A percentile compares a stretch with the other conserved stretches of the same genome.
Evolutionary conservation across 2,329 filamentous ascomycete genomes (phyloP).

Genomic region (Sclerotinia trifoliorum): DNA sequence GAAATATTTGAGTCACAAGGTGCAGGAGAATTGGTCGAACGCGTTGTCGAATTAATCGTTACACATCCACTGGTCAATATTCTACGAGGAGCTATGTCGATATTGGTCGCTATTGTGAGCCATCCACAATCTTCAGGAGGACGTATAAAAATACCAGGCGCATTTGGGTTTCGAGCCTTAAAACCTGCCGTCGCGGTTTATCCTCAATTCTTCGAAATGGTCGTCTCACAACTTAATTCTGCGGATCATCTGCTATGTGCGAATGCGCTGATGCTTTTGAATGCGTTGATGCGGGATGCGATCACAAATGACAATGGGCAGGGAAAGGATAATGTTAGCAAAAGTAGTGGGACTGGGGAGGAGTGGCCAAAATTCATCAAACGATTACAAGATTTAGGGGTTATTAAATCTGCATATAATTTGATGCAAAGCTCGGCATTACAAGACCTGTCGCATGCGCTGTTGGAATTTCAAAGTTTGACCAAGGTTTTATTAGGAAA

Average conservation of each 20-base stretch:
- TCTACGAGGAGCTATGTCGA: constrained; percentile 92
- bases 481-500: constrained; percentile 84
- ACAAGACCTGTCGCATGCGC: constrained; percentile 83
- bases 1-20: constrained; percentile 70
- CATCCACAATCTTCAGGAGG: constrained; percentile 64
- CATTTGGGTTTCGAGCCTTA: constrained; percentile 85
- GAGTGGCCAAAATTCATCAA: constrained; percentile 98
- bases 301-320: constrained; percentile 65
- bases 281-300: constrained; percentile 89
- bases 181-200: constrained; percentile 90
- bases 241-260: constrained; percentile 95
- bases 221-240: constrained; percentile 86
- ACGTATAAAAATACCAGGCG: constrained; percentile 52
- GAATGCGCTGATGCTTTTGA: constrained; percentile 92
- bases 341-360: constrained; percentile 47
- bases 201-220: constrained; percentile 90
- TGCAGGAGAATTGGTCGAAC: constrained; percentile 65
- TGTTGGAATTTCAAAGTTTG: constrained; percentile 89
- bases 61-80: constrained; percentile 97
- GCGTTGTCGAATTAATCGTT: constrained; percentile 88
- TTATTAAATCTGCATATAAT: constrained; percentile 87
- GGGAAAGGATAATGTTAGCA: constrained; percentile 38
- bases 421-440: constrained; percentile 93
- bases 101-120: constrained; percentile 88
- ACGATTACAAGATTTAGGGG: constrained; percentile 83